phyloP scores from a whole-genome alignment of 345 rosid genomes.

The Eucalyptus cloeziana region DNA sequence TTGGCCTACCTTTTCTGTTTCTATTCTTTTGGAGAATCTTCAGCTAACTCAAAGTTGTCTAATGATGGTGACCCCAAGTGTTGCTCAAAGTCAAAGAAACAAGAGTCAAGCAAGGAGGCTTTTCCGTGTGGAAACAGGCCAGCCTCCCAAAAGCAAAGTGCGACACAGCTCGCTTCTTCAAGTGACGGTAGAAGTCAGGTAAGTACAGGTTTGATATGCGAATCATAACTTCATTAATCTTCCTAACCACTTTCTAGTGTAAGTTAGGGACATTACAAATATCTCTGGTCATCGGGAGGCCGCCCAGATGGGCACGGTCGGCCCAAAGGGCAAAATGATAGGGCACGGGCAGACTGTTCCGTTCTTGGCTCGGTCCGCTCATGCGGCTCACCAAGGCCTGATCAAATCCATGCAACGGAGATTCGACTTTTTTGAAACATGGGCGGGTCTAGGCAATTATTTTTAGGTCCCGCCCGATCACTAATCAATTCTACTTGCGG shows the following conservation, averaged over 20 bases:
- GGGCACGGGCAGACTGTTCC: background rate
- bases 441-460: background rate
- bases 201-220: background rate
- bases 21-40: background rate
- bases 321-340: background rate
- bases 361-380: background rate
- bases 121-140: background rate
- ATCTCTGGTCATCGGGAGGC: background rate
- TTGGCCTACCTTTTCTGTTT: background rate
- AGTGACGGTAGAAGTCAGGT: background rate
- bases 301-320: background rate
- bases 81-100: background rate
- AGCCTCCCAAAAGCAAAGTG: background rate
- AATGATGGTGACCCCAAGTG: background rate
- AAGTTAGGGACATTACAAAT: background rate
- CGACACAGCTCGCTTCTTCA: background rate
- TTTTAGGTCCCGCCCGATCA: fast-evolving
- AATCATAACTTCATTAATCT: background rate
- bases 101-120: background rate
- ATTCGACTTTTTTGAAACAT: background rate
- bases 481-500: background rate
- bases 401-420: background rate
- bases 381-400: background rate
- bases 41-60: background rate
- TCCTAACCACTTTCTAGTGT: background rate